A percentile compares a stretch with the other conserved stretches of the same genome.
Evolutionary conservation across 495 filamentous ascomycete species (phyloP).

Genomic region (Parmelia sp.): DNA sequence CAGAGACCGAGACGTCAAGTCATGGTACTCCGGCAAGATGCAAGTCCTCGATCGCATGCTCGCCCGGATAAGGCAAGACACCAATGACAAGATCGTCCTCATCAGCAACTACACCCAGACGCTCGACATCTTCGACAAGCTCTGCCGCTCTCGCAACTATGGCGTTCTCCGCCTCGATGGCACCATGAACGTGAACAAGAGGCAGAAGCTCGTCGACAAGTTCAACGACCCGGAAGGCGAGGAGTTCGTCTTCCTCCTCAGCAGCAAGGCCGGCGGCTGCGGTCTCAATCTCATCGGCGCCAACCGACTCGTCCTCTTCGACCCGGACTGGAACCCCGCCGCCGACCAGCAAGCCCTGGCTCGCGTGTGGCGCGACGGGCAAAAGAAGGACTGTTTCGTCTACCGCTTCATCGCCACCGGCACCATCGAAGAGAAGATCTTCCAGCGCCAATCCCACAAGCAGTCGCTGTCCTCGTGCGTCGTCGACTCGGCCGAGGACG

Average conservation of each 20-base stretch:
- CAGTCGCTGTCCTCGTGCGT: slow-evolving; percentile 94
- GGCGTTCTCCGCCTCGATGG: slow-evolving; percentile 87
- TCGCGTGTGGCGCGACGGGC: slow-evolving; percentile 96
- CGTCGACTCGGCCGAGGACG: slow-evolving; percentile 94
- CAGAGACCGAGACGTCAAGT: slow-evolving; percentile 83
- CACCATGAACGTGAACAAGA: slow-evolving; percentile 94
- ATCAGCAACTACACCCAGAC: slow-evolving; percentile 98
- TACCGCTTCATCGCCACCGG: slow-evolving; percentile 98
- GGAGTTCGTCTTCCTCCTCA: slow-evolving; percentile 95
- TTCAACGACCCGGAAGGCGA: slow-evolving; percentile 91
- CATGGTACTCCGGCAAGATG: slow-evolving; percentile 99
- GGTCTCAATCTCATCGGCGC: slow-evolving; percentile 96
- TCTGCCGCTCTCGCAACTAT: slow-evolving; percentile 80
- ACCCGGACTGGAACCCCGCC: slow-evolving; percentile 98
- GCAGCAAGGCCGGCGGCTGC: slow-evolving; percentile 91
- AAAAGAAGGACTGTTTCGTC: slow-evolving; percentile 99
- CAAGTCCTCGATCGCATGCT: slow-evolving; percentile 97
- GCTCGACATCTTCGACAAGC: slow-evolving; percentile 86
- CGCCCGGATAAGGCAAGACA: slow-evolving; percentile 88
- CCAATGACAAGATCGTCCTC: slow-evolving; percentile 98
- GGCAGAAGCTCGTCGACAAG: slow-evolving; percentile 93
- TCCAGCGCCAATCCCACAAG: slow-evolving; percentile 97
- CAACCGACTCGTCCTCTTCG: slow-evolving; percentile 93
- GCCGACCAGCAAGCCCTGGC: slow-evolving; percentile 97
- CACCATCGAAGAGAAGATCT: slow-evolving; percentile 99